phyloP scores from a whole-genome alignment of 805 yeast species.

The Hanseniaspora vineae region DNA sequence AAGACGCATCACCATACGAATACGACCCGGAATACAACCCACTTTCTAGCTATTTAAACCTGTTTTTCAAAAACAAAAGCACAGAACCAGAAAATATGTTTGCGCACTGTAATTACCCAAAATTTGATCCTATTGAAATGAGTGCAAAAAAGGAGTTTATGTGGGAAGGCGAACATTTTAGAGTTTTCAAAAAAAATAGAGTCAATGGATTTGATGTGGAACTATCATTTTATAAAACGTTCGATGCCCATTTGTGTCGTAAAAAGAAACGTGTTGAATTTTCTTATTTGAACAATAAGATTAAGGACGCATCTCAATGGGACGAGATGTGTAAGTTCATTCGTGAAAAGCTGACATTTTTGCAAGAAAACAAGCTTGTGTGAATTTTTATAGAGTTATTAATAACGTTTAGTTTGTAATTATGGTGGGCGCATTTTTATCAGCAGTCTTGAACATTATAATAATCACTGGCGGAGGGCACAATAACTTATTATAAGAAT shows the following conservation, averaged over 20 bases:
- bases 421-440: no score
- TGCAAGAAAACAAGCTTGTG: not conserved
- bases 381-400: no score
- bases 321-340: constrained; percentile 2
- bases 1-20: no score
- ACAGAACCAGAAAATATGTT: constrained; percentile 17
- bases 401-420: no score
- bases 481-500: no score
- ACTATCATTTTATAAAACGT: constrained; percentile 4
- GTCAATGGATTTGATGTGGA: constrained; percentile 17
- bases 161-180: constrained; percentile 13
- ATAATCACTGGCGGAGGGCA: no score
- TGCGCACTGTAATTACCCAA: constrained; percentile 27
- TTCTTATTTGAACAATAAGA: constrained; percentile 2
- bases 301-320: not conserved
- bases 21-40: not conserved
- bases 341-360: constrained; percentile 1
- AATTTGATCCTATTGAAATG: constrained; percentile 24
- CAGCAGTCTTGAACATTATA: no score
- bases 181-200: constrained; percentile 10
- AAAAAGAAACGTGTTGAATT: not conserved
- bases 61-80: constrained; percentile 6
- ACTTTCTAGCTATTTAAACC: not conserved
- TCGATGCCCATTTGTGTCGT: constrained; percentile 1
- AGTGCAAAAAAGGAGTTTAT: constrained; percentile 8